Base-by-base conservation (phyloP, 371 early-diverging fungal genomes). In the Rhizopus sp. region DNA sequence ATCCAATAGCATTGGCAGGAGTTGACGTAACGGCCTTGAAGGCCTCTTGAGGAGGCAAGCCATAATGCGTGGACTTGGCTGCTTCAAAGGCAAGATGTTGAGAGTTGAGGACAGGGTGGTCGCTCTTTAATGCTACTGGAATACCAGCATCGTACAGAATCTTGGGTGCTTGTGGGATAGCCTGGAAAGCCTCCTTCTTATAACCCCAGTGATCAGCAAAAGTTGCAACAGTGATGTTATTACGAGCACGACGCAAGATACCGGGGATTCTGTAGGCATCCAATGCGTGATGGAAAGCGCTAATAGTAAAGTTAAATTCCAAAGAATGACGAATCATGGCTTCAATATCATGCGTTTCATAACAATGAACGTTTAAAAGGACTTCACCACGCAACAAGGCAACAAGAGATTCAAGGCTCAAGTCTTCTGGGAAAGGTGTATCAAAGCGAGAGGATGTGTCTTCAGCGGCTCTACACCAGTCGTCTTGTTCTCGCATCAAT, bases 241-340 rank as follows among this genome's bases (percentile, higher is more conserved):
- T 76, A 23, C 70, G 77, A 16, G 80, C 82, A 12, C 85, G 81
- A 44, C 82, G 82, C 7, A 92, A 70, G 31, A 89, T 73, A 16
- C 73, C 81, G 2, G 90, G 87, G 23, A 91, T 75, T 40, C 83
- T 78, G 64, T 90, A 90, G 4, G 93, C 93, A 53, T 89, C 89
- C 29, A 89, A 66, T 16, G 88, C 93, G 66, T 93, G 93, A 60
- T 93, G 93, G 69, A 93, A 87, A 6, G 93, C 85, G 3, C 78
- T 52, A 47, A 93, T 88, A 17, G 79, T 83, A 66, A 92, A 88
- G 57, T 83, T 82, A 71, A 84, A 93, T 68, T 93, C 91, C 50
- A 83, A 68, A 13, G 88, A 82, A 55, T 84, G 81, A 23, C 91
- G 83, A 50, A 93, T 66, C 80, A 92, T 81, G 44, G 89, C 87